Percentiles rank a stretch among this genome's conserved stretches.
These are phyloP conservation scores for Puccinia triticina DNA, from an alignment of 1,284 basidiomycete genomes.

Conservation along the genomic window DNA sequence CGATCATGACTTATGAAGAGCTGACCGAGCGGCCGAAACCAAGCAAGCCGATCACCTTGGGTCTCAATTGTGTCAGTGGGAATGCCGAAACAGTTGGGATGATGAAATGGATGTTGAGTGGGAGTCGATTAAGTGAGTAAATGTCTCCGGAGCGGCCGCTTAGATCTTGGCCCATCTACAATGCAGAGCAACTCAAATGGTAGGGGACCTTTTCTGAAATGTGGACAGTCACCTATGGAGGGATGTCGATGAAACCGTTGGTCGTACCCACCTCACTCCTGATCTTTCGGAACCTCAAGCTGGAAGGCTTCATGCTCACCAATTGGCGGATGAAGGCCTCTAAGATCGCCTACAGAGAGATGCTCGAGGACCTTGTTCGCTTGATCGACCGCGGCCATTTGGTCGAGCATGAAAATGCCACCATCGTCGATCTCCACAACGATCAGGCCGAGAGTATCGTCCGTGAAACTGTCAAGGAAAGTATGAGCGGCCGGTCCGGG, in stretches of 20 bases:
- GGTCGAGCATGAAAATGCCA: not conserved
- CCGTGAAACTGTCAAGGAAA: not conserved
- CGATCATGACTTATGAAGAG: conserved; percentile 54
- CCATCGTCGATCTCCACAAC: conserved; percentile 29
- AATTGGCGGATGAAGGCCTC: not conserved
- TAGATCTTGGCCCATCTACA: not conserved
- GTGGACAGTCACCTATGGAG: conserved; percentile 73
- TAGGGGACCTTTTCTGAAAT: not conserved
- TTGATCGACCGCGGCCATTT: conserved; percentile 28
- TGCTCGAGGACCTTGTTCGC: conserved; percentile 56
- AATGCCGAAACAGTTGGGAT: conserved; percentile 68
- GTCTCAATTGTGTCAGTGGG: conserved; percentile 78
- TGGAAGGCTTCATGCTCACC: conserved; percentile 52
- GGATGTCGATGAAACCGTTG: conserved; percentile 80
- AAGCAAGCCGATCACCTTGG: conserved; percentile 66
- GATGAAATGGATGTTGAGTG: conserved; percentile 68
- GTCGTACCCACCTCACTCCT: conserved; percentile 75
- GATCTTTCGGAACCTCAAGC: conserved; percentile 69
- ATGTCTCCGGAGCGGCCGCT: not conserved
- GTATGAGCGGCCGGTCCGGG: conserved; percentile 27
- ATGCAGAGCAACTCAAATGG: not conserved
- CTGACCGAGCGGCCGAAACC: conserved; percentile 63
- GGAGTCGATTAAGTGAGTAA: conserved; percentile 37
- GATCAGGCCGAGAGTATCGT: not conserved
- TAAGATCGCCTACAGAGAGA: conserved; percentile 18